Evolutionary conservation across 2,329 filamentous ascomycete species (phyloP).

Genomic region (Stylonectria norvegica): DNA sequence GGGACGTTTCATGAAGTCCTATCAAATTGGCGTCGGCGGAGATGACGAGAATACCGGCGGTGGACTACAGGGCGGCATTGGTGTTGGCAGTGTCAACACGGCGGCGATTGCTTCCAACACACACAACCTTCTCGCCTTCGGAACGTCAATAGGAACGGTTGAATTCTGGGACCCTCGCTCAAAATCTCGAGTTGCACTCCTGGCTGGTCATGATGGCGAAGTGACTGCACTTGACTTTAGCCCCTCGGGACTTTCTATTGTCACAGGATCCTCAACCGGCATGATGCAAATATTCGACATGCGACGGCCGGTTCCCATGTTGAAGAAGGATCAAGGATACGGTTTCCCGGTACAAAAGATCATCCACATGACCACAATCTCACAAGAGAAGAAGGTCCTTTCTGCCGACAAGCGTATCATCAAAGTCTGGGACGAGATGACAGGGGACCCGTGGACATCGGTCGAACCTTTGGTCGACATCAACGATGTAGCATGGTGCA

Average conservation of each 20-base stretch:
- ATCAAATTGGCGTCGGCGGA: conserved; percentile 83
- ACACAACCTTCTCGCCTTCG: conserved; percentile 88
- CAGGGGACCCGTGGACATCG: conserved; percentile 88
- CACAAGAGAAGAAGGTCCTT: conserved; percentile 80
- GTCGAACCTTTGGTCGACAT: conserved; percentile 93
- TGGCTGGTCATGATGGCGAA: conserved; percentile 66
- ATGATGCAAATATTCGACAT: conserved; percentile 90
- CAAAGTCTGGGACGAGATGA: conserved; percentile 87
- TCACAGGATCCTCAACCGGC: conserved; percentile 82
- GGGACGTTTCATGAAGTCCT: conserved; percentile 91
- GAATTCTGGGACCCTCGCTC: conserved; percentile 95
- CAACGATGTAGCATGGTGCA: conserved; percentile 91
- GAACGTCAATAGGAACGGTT: conserved; percentile 90
- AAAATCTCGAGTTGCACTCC: conserved; percentile 73
- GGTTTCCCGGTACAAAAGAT: conserved; percentile 89
- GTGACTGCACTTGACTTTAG: conserved; percentile 88
- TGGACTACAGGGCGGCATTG: conserved; percentile 81
- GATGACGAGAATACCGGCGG: conserved; percentile 72
- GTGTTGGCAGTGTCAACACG: conserved; percentile 81
- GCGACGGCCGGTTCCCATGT: conserved; percentile 76
- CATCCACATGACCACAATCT: conserved; percentile 65
- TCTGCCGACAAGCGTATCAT: conserved; percentile 94
- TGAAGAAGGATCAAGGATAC: conserved; percentile 95
- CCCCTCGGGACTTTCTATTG: conserved; percentile 77
- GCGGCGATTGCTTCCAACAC: conserved; percentile 83